phyloP scores from a whole-genome alignment of 2,329 filamentous ascomycete genomes.

The Colletotrichum sp. region DNA sequence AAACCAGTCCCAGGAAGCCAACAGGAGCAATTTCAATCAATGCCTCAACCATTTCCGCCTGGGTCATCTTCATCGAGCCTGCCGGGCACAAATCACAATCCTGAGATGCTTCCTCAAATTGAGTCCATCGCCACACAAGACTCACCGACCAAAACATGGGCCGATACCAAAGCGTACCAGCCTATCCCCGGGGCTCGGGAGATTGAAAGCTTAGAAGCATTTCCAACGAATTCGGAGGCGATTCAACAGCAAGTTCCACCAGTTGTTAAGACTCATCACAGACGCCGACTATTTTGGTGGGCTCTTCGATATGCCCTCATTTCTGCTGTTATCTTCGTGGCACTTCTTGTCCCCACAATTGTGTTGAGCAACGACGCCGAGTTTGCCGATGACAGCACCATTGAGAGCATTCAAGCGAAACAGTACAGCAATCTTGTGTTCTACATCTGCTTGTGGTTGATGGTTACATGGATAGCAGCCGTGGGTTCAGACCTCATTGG shows the following conservation, averaged over 20 bases:
- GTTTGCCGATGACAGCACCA: neutral
- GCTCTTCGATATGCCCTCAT: constrained; percentile 23
- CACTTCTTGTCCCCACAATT: constrained; percentile 24
- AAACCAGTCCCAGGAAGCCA: neutral
- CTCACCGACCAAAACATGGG: neutral
- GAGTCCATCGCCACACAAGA: neutral
- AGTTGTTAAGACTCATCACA: neutral
- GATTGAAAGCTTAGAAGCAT: neutral
- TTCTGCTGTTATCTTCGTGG: constrained; percentile 18
- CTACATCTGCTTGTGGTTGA: constrained; percentile 27
- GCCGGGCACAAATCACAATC: neutral
- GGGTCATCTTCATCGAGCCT: neutral
- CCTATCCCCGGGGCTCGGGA: neutral
- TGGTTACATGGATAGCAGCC: constrained; percentile 25
- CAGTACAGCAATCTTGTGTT: constrained; percentile 24
- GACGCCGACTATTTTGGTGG: constrained; percentile 14
- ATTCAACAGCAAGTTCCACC: neutral
- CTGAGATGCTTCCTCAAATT: neutral
- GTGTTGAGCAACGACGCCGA: constrained; percentile 20
- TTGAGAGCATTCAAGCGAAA: constrained; percentile 1
- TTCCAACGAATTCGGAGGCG: neutral
- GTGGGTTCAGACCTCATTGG: constrained; percentile 23
- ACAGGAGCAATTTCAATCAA: neutral
- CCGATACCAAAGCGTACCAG: neutral
- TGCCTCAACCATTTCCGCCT: neutral